phyloP scores from a whole-genome alignment of 2,329 filamentous ascomycete species.

The Parasarocladium wereldwijsianum region DNA sequence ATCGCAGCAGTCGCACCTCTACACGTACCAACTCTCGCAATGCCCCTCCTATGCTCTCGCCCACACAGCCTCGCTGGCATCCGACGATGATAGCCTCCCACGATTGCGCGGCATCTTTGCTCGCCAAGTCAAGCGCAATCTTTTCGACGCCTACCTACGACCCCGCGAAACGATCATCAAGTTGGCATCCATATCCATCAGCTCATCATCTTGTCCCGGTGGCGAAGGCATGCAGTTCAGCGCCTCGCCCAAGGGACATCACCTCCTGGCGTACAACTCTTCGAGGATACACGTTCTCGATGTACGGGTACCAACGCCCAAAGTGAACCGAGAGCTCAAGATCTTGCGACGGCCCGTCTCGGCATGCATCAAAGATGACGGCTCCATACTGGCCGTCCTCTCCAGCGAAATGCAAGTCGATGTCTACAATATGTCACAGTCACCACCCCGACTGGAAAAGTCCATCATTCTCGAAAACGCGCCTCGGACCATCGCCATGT shows the following conservation, averaged over 20 bases:
- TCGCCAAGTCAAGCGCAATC: constrained; percentile 57
- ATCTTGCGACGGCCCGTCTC: constrained; percentile 61
- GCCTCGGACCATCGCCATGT: constrained; percentile 65
- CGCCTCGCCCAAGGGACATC: constrained; percentile 60
- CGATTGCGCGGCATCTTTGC: constrained; percentile 51
- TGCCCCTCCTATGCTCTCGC: constrained; percentile 44
- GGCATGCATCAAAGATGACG: constrained; percentile 67
- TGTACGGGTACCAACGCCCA: constrained; percentile 33
- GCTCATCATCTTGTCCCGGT: constrained; percentile 67
- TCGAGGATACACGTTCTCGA: constrained; percentile 72
- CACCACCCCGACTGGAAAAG: constrained; percentile 55
- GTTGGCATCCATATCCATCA: constrained; percentile 70
- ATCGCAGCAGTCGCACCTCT: constrained; percentile 49
- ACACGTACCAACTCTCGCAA: constrained; percentile 44
- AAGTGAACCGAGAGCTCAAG: constrained; percentile 63
- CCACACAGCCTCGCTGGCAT: constrained; percentile 23
- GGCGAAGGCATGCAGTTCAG: constrained; percentile 78
- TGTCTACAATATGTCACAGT: constrained; percentile 56
- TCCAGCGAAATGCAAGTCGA: constrained; percentile 76
- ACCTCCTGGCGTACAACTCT: constrained; percentile 70
- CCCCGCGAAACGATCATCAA: constrained; percentile 60
- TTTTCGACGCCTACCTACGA: constrained; percentile 62
- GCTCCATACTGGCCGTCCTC: constrained; percentile 60
- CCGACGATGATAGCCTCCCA: constrained; percentile 36
- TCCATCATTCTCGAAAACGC: constrained; percentile 66